These are phyloP conservation scores for Cladosporium sp. DNA, from an alignment of 2,329 filamentous ascomycete genomes.

Conservation along the genomic window DNA sequence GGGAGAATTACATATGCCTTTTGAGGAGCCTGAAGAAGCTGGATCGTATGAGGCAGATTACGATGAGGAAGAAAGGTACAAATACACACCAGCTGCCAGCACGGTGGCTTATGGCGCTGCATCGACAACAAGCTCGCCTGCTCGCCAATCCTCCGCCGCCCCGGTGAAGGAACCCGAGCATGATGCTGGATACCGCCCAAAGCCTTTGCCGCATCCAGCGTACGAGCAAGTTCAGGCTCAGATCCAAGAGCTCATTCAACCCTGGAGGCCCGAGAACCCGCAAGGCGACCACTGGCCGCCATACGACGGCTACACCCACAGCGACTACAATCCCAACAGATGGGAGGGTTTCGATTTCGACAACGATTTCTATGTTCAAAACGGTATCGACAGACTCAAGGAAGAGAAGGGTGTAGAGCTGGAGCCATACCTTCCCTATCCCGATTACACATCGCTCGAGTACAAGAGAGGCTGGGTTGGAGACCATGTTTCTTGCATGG, in stretches of 20 bases:
- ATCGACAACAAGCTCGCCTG: background rate
- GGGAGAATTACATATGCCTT: slow-evolving; percentile 8
- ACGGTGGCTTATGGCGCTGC: slow-evolving; percentile 9
- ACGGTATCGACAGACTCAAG: slow-evolving; percentile 33
- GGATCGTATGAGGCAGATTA: background rate
- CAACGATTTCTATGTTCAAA: slow-evolving; percentile 42
- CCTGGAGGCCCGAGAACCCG: slow-evolving; percentile 42
- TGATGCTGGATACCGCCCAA: background rate
- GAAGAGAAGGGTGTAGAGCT: slow-evolving; percentile 28
- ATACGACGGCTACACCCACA: slow-evolving; percentile 45
- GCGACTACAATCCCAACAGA: slow-evolving; percentile 51
- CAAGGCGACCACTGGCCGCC: slow-evolving; percentile 47
- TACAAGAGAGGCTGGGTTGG: slow-evolving; percentile 63
- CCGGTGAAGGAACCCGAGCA: background rate
- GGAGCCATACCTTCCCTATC: slow-evolving; percentile 69
- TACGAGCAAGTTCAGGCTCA: slow-evolving; percentile 32
- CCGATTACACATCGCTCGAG: slow-evolving; percentile 64
- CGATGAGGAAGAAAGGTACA: slow-evolving; percentile 13
- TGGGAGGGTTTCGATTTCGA: slow-evolving; percentile 51
- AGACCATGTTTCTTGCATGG: slow-evolving; percentile 64
- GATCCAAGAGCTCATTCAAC: slow-evolving; percentile 45
- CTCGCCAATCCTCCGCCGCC: background rate
- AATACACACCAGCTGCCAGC: slow-evolving; percentile 6
- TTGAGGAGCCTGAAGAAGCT: background rate
- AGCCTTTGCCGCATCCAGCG: slow-evolving; percentile 18